A percentile compares a stretch with the other conserved stretches of the same genome.
Conservation (phyloP, 305 asterid genomes). For the Ruellia speciosa region DNA sequence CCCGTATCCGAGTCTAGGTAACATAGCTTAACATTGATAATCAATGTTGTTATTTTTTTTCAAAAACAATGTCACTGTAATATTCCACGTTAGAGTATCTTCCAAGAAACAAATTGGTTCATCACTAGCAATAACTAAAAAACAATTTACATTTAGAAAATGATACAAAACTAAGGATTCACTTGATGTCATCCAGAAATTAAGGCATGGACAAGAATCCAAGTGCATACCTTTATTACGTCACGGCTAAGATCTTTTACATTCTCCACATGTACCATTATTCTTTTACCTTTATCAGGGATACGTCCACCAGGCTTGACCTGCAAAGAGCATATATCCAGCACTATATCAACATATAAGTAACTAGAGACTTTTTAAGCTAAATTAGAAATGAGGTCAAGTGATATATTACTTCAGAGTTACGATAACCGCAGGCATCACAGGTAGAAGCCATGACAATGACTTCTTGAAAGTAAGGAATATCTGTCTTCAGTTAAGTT, state of each 20-base stretch:
- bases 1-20: too few species aligned
- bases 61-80: too few species aligned
- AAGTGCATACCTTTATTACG: constrained; percentile 67
- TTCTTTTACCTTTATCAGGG: constrained; percentile 79
- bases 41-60: too few species aligned
- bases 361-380: background rate
- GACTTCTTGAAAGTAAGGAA: constrained; percentile 90
- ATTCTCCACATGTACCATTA: constrained; percentile 51
- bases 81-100: too few species aligned
- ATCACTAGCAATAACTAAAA: too few species aligned
- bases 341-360: constrained; percentile 2
- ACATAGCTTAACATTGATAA: too few species aligned
- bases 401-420: constrained; percentile 63
- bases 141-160: too few species aligned
- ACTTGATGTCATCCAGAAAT: too few species aligned
- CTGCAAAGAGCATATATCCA: constrained; percentile 36
- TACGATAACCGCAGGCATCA: constrained; percentile 88
- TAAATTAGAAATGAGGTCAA: constrained; percentile 5
- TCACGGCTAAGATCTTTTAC: constrained; percentile 76
- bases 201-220: background rate
- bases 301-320: constrained; percentile 86
- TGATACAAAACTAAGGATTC: too few species aligned
- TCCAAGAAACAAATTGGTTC: too few species aligned
- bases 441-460: constrained; percentile 91
- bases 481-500: constrained; percentile 66